Percentiles rank a stretch among this genome's conserved stretches.
These are phyloP conservation scores for Kalanchoe fedtschenkoi DNA, from an alignment of 164 flowering plant genomes.

Conservation along the genomic window DNA sequence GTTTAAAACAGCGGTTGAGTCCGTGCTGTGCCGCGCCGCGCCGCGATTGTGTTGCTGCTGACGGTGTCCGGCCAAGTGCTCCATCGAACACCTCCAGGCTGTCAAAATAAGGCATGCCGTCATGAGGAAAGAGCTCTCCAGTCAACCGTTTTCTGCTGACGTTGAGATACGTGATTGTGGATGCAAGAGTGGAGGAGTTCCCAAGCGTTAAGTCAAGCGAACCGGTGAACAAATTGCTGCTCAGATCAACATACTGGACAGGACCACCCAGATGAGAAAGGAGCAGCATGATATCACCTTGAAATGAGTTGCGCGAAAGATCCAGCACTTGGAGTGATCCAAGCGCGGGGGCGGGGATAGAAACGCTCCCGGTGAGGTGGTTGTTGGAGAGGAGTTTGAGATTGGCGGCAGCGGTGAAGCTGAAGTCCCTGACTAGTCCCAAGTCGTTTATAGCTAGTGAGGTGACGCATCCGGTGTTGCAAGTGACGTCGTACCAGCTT, in stretches of 20 bases:
- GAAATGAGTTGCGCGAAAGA: conserved; percentile 34
- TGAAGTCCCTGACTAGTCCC: conserved; percentile 42
- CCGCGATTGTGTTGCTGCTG: no score
- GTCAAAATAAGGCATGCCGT: conserved; percentile 55
- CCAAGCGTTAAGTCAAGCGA: conserved; percentile 36
- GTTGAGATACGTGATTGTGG: conserved; percentile 43
- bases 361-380: no score
- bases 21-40: no score
- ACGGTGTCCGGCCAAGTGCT: no score
- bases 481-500: no score
- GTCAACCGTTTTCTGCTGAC: conserved; percentile 42
- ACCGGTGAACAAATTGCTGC: conserved; percentile 45
- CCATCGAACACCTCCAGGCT: conserved; percentile 65
- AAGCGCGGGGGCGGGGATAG: conserved; percentile 21
- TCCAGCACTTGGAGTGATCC: conserved; percentile 33
- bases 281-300: conserved; percentile 37
- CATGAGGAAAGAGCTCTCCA: conserved; percentile 53
- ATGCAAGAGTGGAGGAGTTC: conserved; percentile 32
- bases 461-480: conserved; percentile 38
- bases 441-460: conserved; percentile 29
- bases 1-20: no score
- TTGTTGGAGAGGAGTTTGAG: no score
- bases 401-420: no score
- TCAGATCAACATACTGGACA: conserved; percentile 42
- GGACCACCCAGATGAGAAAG: conserved; percentile 30